These are phyloP conservation scores for Tieghemiomyces parasiticus DNA, from an alignment of 192 early-diverging fungal species.

Conservation along the genomic window DNA sequence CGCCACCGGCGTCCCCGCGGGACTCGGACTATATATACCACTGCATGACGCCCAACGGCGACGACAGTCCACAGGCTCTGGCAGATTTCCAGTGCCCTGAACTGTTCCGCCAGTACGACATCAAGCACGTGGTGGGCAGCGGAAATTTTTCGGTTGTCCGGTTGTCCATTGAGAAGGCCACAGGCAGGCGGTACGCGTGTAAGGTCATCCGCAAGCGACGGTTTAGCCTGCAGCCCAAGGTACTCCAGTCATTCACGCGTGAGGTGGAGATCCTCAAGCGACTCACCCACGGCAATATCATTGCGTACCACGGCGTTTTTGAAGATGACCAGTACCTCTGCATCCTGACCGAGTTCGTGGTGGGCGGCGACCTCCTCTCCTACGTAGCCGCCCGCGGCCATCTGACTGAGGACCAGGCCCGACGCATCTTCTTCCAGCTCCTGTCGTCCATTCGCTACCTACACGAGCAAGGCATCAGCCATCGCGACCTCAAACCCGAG, in stretches of 20 bases:
- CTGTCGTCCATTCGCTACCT: slow-evolving; percentile 51
- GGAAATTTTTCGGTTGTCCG: slow-evolving; percentile 34
- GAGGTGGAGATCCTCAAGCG: slow-evolving; percentile 26
- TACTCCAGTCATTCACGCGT: slow-evolving; percentile 25
- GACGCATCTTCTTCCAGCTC: slow-evolving; percentile 28
- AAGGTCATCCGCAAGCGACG: slow-evolving; percentile 28
- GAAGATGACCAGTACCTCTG: slow-evolving; percentile 26
- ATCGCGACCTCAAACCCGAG: slow-evolving; percentile 90
- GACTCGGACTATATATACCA: slow-evolving; percentile 6
- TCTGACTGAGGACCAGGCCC: slow-evolving; percentile 20
- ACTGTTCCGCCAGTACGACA: slow-evolving; percentile 23
- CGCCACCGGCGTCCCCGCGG: no score
- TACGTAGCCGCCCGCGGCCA: slow-evolving; percentile 21
- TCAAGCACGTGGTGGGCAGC: slow-evolving; percentile 25
- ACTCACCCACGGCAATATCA: slow-evolving; percentile 18
- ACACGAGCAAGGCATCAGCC: slow-evolving; percentile 69
- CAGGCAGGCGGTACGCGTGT: slow-evolving; percentile 24
- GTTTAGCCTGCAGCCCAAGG: slow-evolving; percentile 23
- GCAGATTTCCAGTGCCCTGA: slow-evolving; percentile 6
- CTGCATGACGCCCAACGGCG: background rate
- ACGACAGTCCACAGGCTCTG: background rate
- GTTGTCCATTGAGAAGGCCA: slow-evolving; percentile 27
- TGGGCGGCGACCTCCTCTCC: slow-evolving; percentile 27
- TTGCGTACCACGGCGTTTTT: slow-evolving; percentile 24
- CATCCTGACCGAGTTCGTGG: slow-evolving; percentile 31